Evolutionary conservation across 2,329 filamentous ascomycete species (phyloP), one percentile per base, ranked within the genome.

Genomic region (Zymoseptoria tritici): DNA sequence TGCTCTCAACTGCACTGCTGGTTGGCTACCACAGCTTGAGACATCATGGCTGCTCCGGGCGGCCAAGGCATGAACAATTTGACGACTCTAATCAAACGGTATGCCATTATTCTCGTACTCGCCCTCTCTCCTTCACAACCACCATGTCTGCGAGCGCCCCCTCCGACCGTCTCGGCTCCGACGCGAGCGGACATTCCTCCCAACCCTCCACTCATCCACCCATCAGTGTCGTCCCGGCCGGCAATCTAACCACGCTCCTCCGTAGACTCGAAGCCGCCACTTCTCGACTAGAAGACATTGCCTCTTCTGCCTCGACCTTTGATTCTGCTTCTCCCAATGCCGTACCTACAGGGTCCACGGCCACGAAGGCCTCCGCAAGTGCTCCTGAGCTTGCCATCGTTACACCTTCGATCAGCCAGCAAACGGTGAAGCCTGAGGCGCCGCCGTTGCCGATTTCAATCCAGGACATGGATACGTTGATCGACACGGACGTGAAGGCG

Each of bases 31-130:
- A 42, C 36, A 42, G 36, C 36, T 42, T 42, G 36, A 53, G 21
- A 26, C 51, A 26, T 24, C 11, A 53, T 53, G 51, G 51, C 51
- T 29, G 62, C 64, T 60, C 46, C 57, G 42, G 49, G 56, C 31
- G 49, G 56, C n/a, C 62, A 65, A 57, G 90, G 91, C 71, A 97
- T 97, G 91, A 87, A 97, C 78, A 97, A 96, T 74, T 80, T 99
- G 64, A 95, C 91, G 42, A 99, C 94, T 57, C 85, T 99, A 71
- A 97, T 99, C 80, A 99, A 99, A 84, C 86, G 94, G 94, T 97
- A 65, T 49, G 58, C 59, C 52, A 46, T 50, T 21, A 46, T 50
- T 21, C 63, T 61, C 42, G 26, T 21, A 49, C n/a, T n/a, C 7
- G 31, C 42, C 57, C 24, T 57, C 22, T 11, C 22, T 26, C 50